These are phyloP conservation scores for Paramyrothecium roridum DNA, from an alignment of 2,329 filamentous ascomycete genomes.

Conservation along the genomic window DNA sequence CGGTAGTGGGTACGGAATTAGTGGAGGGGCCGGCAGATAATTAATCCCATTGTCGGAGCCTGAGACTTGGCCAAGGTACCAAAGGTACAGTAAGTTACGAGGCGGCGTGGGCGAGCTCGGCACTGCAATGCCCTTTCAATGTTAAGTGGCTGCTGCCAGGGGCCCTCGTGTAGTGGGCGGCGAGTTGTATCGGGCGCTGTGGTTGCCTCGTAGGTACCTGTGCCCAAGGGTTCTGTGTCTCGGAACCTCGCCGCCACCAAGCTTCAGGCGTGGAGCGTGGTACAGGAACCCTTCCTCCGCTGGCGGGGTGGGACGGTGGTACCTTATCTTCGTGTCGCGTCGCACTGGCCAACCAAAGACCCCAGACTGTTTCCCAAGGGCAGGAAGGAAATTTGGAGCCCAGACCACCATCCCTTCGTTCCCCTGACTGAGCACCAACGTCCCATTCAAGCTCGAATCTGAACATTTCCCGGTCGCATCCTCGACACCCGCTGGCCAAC, in stretches of 20 bases:
- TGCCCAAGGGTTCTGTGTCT: background rate
- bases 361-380: slow-evolving; percentile 13
- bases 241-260: background rate
- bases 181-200: background rate
- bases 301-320: background rate
- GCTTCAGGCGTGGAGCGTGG: background rate
- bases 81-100: slow-evolving; percentile 10
- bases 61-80: slow-evolving; percentile 8
- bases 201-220: background rate
- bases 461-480: background rate
- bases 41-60: slow-evolving; percentile 28
- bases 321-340: slow-evolving; percentile 18
- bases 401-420: slow-evolving; percentile 18
- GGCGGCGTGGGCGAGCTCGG: no score
- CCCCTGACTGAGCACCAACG: slow-evolving; percentile 26
- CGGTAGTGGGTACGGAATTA: slow-evolving; percentile 2
- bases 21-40: slow-evolving; percentile 22
- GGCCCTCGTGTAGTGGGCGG: background rate
- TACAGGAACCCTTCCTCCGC: background rate
- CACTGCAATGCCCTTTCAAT: no score
- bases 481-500: background rate
- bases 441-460: slow-evolving; percentile 17
- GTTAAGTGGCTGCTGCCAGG: background rate
- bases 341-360: slow-evolving; percentile 23
- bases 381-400: slow-evolving; percentile 24